phyloP scores from a whole-genome alignment of 2,329 filamentous ascomycete genomes.

The Cladosporium sp. region DNA sequence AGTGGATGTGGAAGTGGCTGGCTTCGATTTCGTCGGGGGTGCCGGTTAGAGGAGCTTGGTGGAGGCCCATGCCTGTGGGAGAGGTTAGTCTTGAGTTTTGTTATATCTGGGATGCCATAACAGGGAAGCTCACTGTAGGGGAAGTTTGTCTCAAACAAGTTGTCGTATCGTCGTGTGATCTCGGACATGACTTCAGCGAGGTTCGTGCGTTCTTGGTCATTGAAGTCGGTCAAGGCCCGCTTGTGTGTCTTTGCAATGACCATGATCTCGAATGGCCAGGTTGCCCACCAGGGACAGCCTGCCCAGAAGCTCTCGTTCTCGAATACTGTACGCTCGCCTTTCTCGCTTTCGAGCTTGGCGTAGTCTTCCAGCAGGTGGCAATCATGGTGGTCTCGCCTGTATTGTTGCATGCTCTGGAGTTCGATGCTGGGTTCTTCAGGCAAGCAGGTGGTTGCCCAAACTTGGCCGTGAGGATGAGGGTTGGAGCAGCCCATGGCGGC shows the following conservation, averaged over 20 bases:
- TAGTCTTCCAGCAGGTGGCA: slow-evolving; percentile 82
- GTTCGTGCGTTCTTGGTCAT: slow-evolving; percentile 62
- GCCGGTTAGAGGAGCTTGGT: slow-evolving; percentile 86
- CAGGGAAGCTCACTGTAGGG: slow-evolving; percentile 67
- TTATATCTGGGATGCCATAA: no score
- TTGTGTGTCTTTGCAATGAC: slow-evolving; percentile 81
- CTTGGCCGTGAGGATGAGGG: slow-evolving; percentile 92
- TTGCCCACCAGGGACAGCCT: slow-evolving; percentile 94
- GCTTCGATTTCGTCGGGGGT: slow-evolving; percentile 78
- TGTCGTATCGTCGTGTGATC: slow-evolving; percentile 88
- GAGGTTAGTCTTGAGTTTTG: slow-evolving; percentile 19
- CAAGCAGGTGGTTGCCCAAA: slow-evolving; percentile 89
- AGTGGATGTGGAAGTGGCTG: slow-evolving; percentile 94
- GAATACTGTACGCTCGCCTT: slow-evolving; percentile 80
- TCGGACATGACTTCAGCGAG: slow-evolving; percentile 84
- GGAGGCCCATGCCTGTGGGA: slow-evolving; percentile 73
- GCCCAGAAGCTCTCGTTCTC: slow-evolving; percentile 82
- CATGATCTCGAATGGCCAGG: slow-evolving; percentile 96
- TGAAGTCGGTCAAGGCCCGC: slow-evolving; percentile 78
- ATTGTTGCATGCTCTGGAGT: slow-evolving; percentile 71
- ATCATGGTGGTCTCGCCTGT: slow-evolving; percentile 67
- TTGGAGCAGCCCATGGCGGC: slow-evolving; percentile 98
- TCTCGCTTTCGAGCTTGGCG: slow-evolving; percentile 73
- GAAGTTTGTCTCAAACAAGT: slow-evolving; percentile 93
- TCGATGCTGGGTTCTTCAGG: slow-evolving; percentile 87